These are phyloP conservation scores for Malassezia dermatis DNA, from an alignment of 1,284 basidiomycete genomes.

Conservation along the genomic window DNA sequence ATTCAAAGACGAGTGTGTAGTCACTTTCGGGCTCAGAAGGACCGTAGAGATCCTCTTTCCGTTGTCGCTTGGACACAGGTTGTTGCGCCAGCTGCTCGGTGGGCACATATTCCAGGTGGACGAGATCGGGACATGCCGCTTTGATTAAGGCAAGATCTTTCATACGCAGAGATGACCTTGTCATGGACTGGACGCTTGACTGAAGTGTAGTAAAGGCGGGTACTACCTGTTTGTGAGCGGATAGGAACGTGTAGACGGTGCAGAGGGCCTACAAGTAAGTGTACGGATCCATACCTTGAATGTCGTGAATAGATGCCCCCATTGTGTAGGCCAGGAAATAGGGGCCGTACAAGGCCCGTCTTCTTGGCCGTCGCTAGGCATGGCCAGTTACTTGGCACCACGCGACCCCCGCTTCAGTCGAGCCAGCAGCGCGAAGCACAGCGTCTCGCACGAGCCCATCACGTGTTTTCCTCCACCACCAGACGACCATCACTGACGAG, in stretches of 20 bases:
- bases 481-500: background rate
- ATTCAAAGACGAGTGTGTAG: constrained; percentile 17
- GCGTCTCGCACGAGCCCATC: constrained; percentile 6
- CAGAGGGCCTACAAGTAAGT: constrained; percentile 60
- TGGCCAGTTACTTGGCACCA: background rate
- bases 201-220: constrained; percentile 68
- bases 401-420: background rate
- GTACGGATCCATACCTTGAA: background rate
- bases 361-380: background rate
- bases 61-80: constrained; percentile 16
- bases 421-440: background rate
- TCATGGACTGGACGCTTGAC: constrained; percentile 56
- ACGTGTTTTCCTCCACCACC: background rate
- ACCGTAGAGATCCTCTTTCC: constrained; percentile 30
- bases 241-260: constrained; percentile 77
- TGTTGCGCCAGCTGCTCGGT: constrained; percentile 21
- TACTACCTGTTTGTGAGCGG: constrained; percentile 69
- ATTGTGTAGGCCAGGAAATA: background rate
- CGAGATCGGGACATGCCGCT: constrained; percentile 69
- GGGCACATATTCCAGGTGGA: constrained; percentile 69
- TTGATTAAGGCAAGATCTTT: constrained; percentile 72
- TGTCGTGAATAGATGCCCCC: background rate
- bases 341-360: background rate
- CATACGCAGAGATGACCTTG: constrained; percentile 63
- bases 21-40: constrained; percentile 15